Conservation (phyloP, 306 rosid species). For the Sechiopsis laciniata region DNA sequence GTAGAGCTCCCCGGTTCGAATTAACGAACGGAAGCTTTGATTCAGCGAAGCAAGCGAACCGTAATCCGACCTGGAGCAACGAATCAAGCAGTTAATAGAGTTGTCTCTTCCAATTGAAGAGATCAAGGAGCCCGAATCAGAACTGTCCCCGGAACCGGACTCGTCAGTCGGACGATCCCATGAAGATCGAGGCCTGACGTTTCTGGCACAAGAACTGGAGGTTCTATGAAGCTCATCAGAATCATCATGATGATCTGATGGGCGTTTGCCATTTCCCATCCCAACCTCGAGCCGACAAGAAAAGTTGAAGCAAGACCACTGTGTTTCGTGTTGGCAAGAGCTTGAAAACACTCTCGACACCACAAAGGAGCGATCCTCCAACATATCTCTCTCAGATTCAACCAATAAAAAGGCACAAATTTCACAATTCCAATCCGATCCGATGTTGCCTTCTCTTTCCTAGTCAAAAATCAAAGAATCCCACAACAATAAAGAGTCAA, state of each 20-base stretch:
- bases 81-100: constrained; percentile 63
- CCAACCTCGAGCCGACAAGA: constrained; percentile 45
- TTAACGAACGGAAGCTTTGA: constrained; percentile 52
- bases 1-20: constrained; percentile 72
- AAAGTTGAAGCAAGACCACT: constrained; percentile 57
- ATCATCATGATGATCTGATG: constrained; percentile 30
- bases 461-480: constrained; percentile 23
- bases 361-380: constrained; percentile 65
- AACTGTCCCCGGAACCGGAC: constrained; percentile 35
- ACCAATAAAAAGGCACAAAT: constrained; percentile 25
- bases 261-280: constrained; percentile 51
- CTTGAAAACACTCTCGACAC: constrained; percentile 63
- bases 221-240: constrained; percentile 38
- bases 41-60: constrained; percentile 65
- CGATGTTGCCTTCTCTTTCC: constrained; percentile 29
- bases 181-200: constrained; percentile 31
- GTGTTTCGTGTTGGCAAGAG: constrained; percentile 52
- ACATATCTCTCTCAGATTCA: constrained; percentile 56
- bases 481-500: constrained; percentile 25
- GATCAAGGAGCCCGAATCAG: constrained; percentile 55
- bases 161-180: constrained; percentile 31
- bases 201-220: constrained; percentile 34
- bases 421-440: constrained; percentile 29
- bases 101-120: constrained; percentile 61
- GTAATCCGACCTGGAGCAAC: constrained; percentile 78